phyloP scores from a whole-genome alignment of 78 protist genomes.

The Capsaspora owczarzaki region DNA sequence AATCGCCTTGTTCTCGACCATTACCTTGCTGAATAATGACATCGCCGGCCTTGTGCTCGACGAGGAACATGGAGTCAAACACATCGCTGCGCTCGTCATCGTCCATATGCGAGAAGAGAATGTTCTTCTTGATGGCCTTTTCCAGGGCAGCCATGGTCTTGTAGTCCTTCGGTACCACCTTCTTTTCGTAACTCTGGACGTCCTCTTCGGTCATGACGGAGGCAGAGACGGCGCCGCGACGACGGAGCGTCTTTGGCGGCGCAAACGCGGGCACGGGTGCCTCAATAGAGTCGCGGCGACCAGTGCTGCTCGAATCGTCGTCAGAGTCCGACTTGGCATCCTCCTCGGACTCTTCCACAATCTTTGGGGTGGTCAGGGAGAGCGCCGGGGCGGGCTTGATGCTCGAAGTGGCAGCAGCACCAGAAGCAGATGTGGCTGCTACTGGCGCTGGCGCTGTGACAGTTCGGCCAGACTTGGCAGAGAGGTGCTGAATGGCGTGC shows the following conservation, averaged over 20 bases:
- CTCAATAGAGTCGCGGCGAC: too few relatives aligned
- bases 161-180: slow-evolving; percentile 13
- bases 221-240: slow-evolving; percentile 38
- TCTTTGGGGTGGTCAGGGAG: too few relatives aligned
- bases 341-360: too few relatives aligned
- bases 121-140: slow-evolving; percentile 20
- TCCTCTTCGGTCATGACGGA: slow-evolving; percentile 46
- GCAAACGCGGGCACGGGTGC: neutral
- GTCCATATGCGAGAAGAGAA: slow-evolving; percentile 14
- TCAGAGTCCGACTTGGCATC: too few relatives aligned
- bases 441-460: too few relatives aligned
- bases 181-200: neutral
- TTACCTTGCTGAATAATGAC: slow-evolving; percentile 59
- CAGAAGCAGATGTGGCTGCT: too few relatives aligned
- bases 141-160: slow-evolving; percentile 29
- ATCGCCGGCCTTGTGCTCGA: slow-evolving; percentile 33
- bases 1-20: neutral
- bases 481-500: too few relatives aligned
- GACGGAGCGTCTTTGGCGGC: neutral
- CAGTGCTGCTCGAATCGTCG: too few relatives aligned
- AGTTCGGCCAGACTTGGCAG: too few relatives aligned
- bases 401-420: too few relatives aligned
- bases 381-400: too few relatives aligned
- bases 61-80: slow-evolving; percentile 63
- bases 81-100: neutral